Conservation (phyloP, 768 basidiomycete genomes). For the Lanmaoa pseudosensibilis region DNA sequence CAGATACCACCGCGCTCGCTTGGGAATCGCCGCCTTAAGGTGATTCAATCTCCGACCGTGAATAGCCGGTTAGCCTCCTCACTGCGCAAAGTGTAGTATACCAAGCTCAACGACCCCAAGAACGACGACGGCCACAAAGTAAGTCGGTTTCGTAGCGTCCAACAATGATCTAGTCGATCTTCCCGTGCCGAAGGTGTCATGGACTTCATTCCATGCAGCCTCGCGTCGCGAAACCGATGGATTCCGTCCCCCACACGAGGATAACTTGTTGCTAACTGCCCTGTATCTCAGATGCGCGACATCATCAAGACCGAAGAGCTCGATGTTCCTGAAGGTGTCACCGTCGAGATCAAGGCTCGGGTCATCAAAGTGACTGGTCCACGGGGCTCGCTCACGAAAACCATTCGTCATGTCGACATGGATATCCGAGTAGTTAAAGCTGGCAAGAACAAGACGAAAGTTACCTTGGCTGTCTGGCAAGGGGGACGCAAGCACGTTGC, state of each 20-base stretch:
- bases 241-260: conserved; percentile 37
- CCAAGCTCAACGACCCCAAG: conserved; percentile 26
- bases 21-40: conserved; percentile 27
- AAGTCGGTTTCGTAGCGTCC: conserved; percentile 16
- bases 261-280: conserved; percentile 32
- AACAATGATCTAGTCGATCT: background rate
- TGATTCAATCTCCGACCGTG: conserved; percentile 39
- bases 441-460: conserved; percentile 66
- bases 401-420: conserved; percentile 91
- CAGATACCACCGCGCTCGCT: conserved; percentile 20
- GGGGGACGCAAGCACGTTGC: conserved; percentile 98
- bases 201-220: conserved; percentile 1
- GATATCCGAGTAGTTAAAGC: conserved; percentile 79
- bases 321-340: conserved; percentile 81
- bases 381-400: conserved; percentile 89
- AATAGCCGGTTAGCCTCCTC: conserved; percentile 22
- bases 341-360: conserved; percentile 86
- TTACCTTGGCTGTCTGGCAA: conserved; percentile 96
- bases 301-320: conserved; percentile 92
- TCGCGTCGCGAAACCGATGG: conserved; percentile 28
- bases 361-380: conserved; percentile 91
- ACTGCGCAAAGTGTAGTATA: background rate
- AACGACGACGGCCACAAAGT: conserved; percentile 29
- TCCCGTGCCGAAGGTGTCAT: background rate
- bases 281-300: conserved; percentile 75